Base-by-base conservation (phyloP, 1,284 basidiomycete species). In the Dichomitus squalens region DNA sequence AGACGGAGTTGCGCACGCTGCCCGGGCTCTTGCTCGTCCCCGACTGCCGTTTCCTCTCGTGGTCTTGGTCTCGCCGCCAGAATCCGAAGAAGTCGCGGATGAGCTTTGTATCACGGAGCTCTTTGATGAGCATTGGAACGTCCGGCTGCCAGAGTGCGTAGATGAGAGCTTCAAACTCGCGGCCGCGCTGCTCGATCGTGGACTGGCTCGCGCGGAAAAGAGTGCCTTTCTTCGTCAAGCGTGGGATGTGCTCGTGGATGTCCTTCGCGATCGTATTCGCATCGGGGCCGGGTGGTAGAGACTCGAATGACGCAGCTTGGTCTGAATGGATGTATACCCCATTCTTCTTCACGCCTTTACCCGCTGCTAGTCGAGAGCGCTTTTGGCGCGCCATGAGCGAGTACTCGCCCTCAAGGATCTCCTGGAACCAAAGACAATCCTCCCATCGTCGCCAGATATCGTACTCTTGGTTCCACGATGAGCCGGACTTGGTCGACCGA, bases 401-500 rank as follows among this genome's bases (percentile, higher is more conserved):
- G 66, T 92, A 92, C 66, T 89, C 84, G 9, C 67, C 56, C 69
- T 91, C 89, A 11, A 92, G 75, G 1, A 73, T 72, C 39, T 88
- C 85, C 68, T 92, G 90, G 64, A 90, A 86, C 73, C 77, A 83
- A 11, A 92, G 74, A 62, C 88, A 91, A 64, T 92, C 90, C 59
- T 91, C 90, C 90, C 90, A 92, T 46, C 80, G 78, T 23, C 90
- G 78, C 84, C 88, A 90, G 40, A 92, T 76, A 14, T 88, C 85
- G 67, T 92, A 91, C 54, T 84, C 83, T 9, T 71, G 65, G 48
- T 71, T 58, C 29, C 29, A 31, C 23, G 79, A 67, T 21, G 56
- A 43, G 14, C 64, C 66, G 23, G 66, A 70, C 23, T 57, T 66
- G 14, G 51, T 59, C 8, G 70, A 71, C 34, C 74, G 67, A 41